Evolutionary conservation across 768 basidiomycete genomes (phyloP).

Genomic region (Hericium coralloides): DNA sequence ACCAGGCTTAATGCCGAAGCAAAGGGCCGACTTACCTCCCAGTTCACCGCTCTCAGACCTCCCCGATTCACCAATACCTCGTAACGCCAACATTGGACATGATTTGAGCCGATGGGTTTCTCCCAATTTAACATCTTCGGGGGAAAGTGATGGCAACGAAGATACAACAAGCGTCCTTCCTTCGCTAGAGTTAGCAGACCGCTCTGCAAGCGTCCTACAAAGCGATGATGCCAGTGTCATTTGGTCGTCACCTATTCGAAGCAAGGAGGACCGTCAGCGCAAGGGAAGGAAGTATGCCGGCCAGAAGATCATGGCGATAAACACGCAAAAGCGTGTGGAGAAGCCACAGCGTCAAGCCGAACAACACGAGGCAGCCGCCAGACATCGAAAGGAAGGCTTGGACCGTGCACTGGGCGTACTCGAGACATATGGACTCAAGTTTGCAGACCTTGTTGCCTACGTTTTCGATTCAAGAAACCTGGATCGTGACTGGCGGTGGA

Average conservation of each 20-base stretch:
- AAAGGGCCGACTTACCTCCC: no score
- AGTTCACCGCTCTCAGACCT: neutral
- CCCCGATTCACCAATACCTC: no score
- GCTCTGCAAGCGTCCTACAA: no score
- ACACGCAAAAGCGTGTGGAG: neutral
- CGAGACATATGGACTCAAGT: neutral
- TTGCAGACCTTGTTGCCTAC: slow-evolving; percentile 12
- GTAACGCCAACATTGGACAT: no score
- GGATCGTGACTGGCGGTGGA: slow-evolving; percentile 14
- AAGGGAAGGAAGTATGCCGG: neutral
- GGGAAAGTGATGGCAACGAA: neutral
- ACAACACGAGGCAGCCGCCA: neutral
- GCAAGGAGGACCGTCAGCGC: neutral
- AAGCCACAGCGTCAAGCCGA: no score
- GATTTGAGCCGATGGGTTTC: no score
- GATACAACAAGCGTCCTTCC: neutral
- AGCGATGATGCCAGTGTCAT: neutral
- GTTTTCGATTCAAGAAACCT: slow-evolving; percentile 19
- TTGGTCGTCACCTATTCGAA: neutral
- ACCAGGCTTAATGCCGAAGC: no score
- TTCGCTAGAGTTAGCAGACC: neutral
- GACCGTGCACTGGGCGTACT: neutral
- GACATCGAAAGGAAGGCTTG: neutral
- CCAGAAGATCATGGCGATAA: neutral
- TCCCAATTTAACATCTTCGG: neutral